phyloP scores from a whole-genome alignment of 2,329 filamentous ascomycete species.

The Aspergillus spinulosporus region DNA sequence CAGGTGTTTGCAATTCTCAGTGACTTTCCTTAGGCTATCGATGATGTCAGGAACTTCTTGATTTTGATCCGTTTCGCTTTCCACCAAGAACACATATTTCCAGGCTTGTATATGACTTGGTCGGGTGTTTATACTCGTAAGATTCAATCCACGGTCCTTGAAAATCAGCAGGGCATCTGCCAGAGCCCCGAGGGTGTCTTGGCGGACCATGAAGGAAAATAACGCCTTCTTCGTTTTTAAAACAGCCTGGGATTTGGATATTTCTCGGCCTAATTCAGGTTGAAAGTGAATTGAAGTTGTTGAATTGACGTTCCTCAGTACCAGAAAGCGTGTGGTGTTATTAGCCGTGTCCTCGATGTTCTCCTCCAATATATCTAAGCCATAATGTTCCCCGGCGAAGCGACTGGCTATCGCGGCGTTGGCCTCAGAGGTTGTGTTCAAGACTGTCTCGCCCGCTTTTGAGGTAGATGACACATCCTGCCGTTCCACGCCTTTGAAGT shows the following conservation, averaged over 20 bases:
- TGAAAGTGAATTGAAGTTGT: constrained; percentile 19
- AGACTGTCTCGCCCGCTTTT: constrained; percentile 73
- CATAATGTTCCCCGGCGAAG: constrained; percentile 68
- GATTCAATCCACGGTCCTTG: constrained; percentile 68
- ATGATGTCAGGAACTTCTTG: constrained; percentile 35
- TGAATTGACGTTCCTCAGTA: constrained; percentile 40
- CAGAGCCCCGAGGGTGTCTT: constrained; percentile 75
- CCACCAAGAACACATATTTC: constrained; percentile 93
- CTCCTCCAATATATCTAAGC: constrained; percentile 64
- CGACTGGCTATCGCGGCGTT: constrained; percentile 77
- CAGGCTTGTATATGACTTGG: constrained; percentile 75
- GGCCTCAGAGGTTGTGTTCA: constrained; percentile 57
- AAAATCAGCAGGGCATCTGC: constrained; percentile 81
- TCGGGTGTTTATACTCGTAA: constrained; percentile 87
- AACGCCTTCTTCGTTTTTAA: constrained; percentile 58
- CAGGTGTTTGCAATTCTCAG: constrained; percentile 41
- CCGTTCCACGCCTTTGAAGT: constrained; percentile 73
- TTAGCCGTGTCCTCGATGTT: constrained; percentile 50
- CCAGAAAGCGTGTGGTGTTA: constrained; percentile 51
- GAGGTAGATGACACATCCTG: constrained; percentile 85
- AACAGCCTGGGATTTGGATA: background rate
- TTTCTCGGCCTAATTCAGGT: constrained; percentile 21
- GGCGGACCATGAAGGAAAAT: constrained; percentile 79
- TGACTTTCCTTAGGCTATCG: constrained; percentile 36
- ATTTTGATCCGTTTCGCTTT: constrained; percentile 61